Evolutionary conservation across 345 rosid species (phyloP).

Genomic region (Crucihimalaya himalaica): DNA sequence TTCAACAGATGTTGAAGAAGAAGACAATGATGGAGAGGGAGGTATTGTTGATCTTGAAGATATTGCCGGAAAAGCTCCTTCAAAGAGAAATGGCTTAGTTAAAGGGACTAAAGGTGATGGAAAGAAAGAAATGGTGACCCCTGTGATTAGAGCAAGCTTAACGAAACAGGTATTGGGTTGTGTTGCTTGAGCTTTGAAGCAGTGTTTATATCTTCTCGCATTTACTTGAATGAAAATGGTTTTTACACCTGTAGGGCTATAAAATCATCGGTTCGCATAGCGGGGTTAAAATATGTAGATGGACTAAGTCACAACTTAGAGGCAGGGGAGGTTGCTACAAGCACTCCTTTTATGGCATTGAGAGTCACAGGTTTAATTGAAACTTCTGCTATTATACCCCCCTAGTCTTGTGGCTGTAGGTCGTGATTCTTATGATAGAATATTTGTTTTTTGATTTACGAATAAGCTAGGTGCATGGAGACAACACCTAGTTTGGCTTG

Average conservation of each 20-base stretch:
- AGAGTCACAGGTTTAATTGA: constrained; percentile 83
- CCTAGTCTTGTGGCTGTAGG: neutral
- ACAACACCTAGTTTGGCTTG: constrained; percentile 98
- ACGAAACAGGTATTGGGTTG: constrained; percentile 68
- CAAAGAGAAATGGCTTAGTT: constrained; percentile 46
- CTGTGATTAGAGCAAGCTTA: constrained; percentile 89
- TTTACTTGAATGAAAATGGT: neutral
- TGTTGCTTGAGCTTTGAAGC: constrained; percentile 14
- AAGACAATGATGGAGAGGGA: constrained; percentile 3
- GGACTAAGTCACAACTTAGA: constrained; percentile 99
- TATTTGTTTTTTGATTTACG: neutral
- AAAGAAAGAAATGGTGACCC: constrained; percentile 88
- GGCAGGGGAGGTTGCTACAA: constrained; percentile 99
- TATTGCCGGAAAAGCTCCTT: constrained; percentile 91
- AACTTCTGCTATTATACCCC: neutral
- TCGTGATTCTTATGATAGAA: constrained; percentile 1
- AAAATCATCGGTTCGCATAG: constrained; percentile 97
- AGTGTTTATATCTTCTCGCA: neutral
- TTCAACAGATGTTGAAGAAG: constrained; percentile 49
- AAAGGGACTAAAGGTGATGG: constrained; percentile 56
- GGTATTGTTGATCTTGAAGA: constrained; percentile 87
- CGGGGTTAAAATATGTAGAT: constrained; percentile 95
- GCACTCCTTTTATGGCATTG: constrained; percentile 98
- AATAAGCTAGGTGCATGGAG: constrained; percentile 83
- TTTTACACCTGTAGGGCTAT: constrained; percentile 68